Evolutionary conservation across 1,139 yeast species (phyloP).

Genomic region (Candida tunisiensis): DNA sequence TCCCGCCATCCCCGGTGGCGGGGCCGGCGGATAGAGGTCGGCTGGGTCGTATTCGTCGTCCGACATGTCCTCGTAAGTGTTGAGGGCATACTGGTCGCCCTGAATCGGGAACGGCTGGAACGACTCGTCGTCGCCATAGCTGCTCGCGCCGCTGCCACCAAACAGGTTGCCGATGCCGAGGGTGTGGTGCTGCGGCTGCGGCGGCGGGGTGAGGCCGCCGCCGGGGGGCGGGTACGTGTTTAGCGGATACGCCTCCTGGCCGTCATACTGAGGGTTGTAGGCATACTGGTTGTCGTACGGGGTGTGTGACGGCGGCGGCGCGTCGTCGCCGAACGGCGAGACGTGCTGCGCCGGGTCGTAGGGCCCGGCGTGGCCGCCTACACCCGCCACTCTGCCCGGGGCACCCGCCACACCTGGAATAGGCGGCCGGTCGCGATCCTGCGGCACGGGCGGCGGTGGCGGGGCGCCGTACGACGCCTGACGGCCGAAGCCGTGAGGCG

Average conservation of each 20-base stretch:
- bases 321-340: background rate
- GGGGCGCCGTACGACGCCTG: no score
- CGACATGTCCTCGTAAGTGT: constrained; percentile 19
- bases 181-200: constrained; percentile 7
- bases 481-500: no score
- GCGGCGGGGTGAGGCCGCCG: no score
- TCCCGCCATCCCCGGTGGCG: constrained; percentile 3
- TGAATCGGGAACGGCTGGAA: constrained; percentile 19
- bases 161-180: constrained; percentile 3
- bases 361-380: no score
- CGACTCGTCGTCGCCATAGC: constrained; percentile 12
- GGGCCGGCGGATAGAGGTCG: background rate
- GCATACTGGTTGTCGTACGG: constrained; percentile 6
- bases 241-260: background rate
- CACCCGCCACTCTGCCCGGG: no score
- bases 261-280: no score
- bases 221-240: background rate
- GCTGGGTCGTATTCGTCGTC: constrained; percentile 5
- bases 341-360: background rate
- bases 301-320: background rate
- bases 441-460: no score
- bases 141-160: no score
- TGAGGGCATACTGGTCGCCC: constrained; percentile 23
- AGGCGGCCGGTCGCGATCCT: no score
- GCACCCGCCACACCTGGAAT: no score